Percentiles rank a stretch among this genome's conserved stretches.
These are phyloP conservation scores for Coniella vitis DNA, from an alignment of 2,329 filamentous ascomycete species.

Conservation along the genomic window DNA sequence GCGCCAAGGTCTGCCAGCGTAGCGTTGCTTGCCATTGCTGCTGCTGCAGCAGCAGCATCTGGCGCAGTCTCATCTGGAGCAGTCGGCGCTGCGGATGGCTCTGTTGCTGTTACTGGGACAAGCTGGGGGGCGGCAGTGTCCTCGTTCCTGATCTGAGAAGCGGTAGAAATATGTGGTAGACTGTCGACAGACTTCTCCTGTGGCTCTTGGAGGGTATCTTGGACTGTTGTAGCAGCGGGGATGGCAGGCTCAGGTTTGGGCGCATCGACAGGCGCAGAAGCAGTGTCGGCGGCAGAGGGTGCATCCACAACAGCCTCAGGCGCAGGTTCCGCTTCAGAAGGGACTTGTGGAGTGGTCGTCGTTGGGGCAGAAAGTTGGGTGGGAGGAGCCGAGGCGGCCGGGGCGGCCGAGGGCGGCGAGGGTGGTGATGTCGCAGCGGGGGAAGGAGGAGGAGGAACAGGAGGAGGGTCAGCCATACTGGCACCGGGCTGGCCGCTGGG, in stretches of 20 bases:
- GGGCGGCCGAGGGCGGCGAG: not conserved
- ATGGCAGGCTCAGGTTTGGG: not conserved
- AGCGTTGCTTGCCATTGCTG: too few relatives aligned
- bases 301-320: too few relatives aligned
- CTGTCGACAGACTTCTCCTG: not conserved
- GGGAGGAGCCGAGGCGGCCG: not conserved
- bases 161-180: not conserved
- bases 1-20: too few relatives aligned
- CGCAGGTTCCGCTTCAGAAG: not conserved
- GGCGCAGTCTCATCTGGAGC: too few relatives aligned
- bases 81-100: too few relatives aligned
- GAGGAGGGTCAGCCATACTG: constrained; percentile 1
- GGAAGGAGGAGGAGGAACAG: not conserved
- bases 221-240: not conserved
- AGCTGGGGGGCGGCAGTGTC: too few relatives aligned
- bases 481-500: constrained; percentile 3
- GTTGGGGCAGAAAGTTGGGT: not conserved
- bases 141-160: too few relatives aligned
- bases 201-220: not conserved
- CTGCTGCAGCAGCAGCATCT: too few relatives aligned
- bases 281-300: too few relatives aligned
- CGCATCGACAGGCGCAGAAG: too few relatives aligned
- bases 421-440: not conserved
- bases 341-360: too few relatives aligned
- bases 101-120: too few relatives aligned